Evolutionary conservation across 2,329 filamentous ascomycete species (phyloP).

Genomic region (Sclerotinia glacialis): DNA sequence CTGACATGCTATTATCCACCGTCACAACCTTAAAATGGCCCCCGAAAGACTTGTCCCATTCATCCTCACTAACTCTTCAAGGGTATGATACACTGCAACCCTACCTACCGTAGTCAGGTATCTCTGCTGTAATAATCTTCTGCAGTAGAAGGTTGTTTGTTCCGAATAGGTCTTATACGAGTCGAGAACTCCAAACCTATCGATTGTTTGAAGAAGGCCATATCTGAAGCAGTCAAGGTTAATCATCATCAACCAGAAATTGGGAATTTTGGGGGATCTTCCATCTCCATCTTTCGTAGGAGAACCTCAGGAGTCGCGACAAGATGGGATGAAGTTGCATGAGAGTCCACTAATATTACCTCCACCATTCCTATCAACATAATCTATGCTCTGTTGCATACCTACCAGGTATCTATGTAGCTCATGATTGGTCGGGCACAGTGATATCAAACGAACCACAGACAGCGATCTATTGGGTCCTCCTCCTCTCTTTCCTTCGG

Average conservation of each 20-base stretch:
- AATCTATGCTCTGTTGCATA: neutral
- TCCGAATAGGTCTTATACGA: constrained; percentile 9
- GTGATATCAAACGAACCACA: neutral
- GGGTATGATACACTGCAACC: neutral
- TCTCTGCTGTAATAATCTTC: neutral
- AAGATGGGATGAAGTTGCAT: neutral
- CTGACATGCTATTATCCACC: neutral
- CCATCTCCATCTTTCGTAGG: neutral
- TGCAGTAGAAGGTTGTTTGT: neutral
- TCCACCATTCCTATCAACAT: neutral
- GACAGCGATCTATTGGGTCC: constrained; percentile 3
- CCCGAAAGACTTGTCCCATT: neutral
- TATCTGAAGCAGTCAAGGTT: neutral
- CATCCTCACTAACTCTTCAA: neutral
- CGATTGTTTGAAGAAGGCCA: neutral
- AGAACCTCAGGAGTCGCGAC: neutral
- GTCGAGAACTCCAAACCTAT: neutral
- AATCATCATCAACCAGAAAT: neutral
- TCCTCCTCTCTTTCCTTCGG: neutral
- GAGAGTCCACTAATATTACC: neutral
- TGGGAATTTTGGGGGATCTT: neutral
- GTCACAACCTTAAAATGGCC: neutral
- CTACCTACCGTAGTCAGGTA: neutral
- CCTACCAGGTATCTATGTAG: neutral
- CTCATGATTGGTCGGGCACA: neutral